These are phyloP conservation scores for Bipolaris oryzae DNA, from an alignment of 2,329 filamentous ascomycete species.

Conservation along the genomic window DNA sequence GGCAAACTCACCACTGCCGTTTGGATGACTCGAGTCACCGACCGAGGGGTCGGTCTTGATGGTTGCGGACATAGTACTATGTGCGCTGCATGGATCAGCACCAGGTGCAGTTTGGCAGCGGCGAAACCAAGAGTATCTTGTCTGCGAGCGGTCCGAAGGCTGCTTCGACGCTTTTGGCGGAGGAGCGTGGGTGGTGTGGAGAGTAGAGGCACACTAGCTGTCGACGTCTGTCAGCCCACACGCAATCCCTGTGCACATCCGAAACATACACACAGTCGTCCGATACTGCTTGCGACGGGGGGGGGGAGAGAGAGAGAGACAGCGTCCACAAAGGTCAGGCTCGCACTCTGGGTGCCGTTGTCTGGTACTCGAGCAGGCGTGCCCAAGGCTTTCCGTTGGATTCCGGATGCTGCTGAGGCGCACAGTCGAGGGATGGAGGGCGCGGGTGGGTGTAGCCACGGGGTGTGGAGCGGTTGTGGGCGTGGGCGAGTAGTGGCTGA, in stretches of 20 bases:
- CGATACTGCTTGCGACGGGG: conserved; percentile 1
- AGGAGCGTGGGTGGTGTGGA: neutral
- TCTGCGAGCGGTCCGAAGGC: conserved; percentile 15
- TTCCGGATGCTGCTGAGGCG: neutral
- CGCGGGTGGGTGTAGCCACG: neutral
- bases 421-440: neutral
- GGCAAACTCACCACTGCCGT: conserved; percentile 43
- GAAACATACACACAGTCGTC: conserved; percentile 31
- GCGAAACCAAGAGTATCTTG: too few species aligned
- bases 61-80: conserved; percentile 44
- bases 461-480: conserved; percentile 2
- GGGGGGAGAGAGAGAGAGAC: too few species aligned
- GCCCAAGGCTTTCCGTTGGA: neutral
- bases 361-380: conserved; percentile 7
- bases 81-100: conserved; percentile 36
- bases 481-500: conserved; percentile 9
- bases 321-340: conserved; percentile 4
- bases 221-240: conserved; percentile 30
- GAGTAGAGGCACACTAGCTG: conserved; percentile 15
- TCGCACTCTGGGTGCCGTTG: neutral
- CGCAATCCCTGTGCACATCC: conserved; percentile 29
- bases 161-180: conserved; percentile 8
- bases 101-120: neutral
- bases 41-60: conserved; percentile 43
- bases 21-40: conserved; percentile 37